Percentiles rank a stretch among this genome's conserved stretches.
These are phyloP conservation scores for Wickerhamomyces bovis DNA, from an alignment of 805 yeast species.

Conservation along the genomic window DNA sequence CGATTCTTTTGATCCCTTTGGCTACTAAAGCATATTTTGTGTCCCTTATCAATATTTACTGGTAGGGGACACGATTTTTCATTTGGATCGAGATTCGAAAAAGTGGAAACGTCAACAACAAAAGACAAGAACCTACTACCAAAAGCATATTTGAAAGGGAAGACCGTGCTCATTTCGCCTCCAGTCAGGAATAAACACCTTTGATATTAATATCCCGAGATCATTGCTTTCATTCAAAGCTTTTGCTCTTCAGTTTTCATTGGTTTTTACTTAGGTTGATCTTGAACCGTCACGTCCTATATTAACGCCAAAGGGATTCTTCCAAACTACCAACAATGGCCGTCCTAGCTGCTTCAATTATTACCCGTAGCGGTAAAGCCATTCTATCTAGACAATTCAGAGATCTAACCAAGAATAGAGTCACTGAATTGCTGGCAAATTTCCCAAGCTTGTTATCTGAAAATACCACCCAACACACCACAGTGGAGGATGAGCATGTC, in stretches of 20 bases:
- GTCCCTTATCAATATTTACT: constrained; percentile 1
- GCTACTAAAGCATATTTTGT: background rate
- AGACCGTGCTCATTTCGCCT: background rate
- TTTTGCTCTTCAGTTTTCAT: background rate
- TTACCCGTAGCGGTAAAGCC: constrained; percentile 91
- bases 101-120: constrained; percentile 18
- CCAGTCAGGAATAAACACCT: background rate
- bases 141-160: background rate
- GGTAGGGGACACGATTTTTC: constrained; percentile 4
- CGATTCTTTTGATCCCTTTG: background rate
- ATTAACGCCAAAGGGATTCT: background rate
- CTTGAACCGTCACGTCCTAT: background rate
- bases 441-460: constrained; percentile 76
- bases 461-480: constrained; percentile 76
- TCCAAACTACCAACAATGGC: constrained; percentile 38
- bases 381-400: constrained; percentile 87
- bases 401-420: constrained; percentile 77
- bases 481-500: constrained; percentile 86
- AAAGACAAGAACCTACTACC: background rate
- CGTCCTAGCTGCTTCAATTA: constrained; percentile 88
- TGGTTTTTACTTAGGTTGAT: background rate
- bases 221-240: background rate
- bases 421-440: constrained; percentile 76
- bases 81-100: constrained; percentile 2
- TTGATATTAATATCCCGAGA: background rate